Evolutionary conservation across 768 basidiomycete species (phyloP), one percentile per base, ranked within the genome.

Genomic region (Melanogaster broomeanus): DNA sequence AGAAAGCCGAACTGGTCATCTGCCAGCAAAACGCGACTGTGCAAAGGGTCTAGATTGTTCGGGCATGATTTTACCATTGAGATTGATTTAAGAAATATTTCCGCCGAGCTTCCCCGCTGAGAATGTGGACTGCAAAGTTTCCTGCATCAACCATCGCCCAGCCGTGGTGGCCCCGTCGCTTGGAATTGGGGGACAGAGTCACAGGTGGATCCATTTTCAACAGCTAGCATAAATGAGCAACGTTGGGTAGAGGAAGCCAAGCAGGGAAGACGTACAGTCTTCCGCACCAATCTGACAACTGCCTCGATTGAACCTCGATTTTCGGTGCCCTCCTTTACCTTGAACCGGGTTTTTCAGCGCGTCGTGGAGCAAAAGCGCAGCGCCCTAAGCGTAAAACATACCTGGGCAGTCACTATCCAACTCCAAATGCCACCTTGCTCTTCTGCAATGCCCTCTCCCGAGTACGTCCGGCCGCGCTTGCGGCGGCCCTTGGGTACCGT

Each of bases 141-240:
- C 90, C 90, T 7, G 82, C 87, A 64, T 93, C 90, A 42, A 93
- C 72, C 83, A 93, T 83, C 3, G 85, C 87, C 91, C 90, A 93
- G 22, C 87, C 88, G 47, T 85, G 84, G 56, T 80, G 77, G 51
- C 76, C 75, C 25, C 78, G 73, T 30, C 79, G 78, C 62, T 82
- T 83, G 27, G 79, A 73, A 52, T 88, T 90, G 18, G 81, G 79
- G 3, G 86, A 82, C 12, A 91, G 72, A 13, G 74, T 63, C 27
- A 90, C 60, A 10, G 84, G 82, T 1, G 88, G 86, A 12, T 79
- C 68, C 52, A 74, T 68, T 22, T 72, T 74, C 46, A 88, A 68
- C 16, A 91, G 72, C 89, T 90, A 27, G 0, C 16, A 34, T n/a
- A 22, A 48, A 39, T 63, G 50, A 63, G 61, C 19, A 41, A 41